These are phyloP conservation scores for Pichia sp. DNA, from an alignment of 1,139 yeast genomes.

Conservation along the genomic window DNA sequence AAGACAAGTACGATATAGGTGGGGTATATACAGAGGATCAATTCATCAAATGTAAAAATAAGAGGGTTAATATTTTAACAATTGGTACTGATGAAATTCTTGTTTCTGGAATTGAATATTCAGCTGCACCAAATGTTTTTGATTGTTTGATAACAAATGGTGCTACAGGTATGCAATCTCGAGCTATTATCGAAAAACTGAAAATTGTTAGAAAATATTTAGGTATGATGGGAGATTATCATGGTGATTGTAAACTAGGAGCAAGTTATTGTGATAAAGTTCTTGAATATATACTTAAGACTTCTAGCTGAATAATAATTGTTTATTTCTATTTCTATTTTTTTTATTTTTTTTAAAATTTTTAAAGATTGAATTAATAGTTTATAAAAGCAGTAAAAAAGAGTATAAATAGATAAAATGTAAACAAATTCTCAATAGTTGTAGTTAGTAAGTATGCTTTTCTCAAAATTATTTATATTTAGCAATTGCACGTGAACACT, in stretches of 20 bases:
- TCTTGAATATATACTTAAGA: conserved; percentile 13
- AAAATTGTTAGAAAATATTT: conserved; percentile 18
- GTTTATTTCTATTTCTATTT: too few relatives aligned
- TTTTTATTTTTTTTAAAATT: too few relatives aligned
- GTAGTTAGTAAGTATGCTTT: not conserved
- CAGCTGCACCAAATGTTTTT: conserved; percentile 7
- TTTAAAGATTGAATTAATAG: not conserved
- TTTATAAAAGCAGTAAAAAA: not conserved
- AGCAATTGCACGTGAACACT: conserved; percentile 38
- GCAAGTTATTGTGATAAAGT: conserved; percentile 18
- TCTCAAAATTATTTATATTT: conserved; percentile 16
- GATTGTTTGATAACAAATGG: not conserved
- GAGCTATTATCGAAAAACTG: conserved; percentile 15
- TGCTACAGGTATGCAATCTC: not conserved
- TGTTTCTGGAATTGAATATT: conserved; percentile 5
- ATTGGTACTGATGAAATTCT: conserved; percentile 6
- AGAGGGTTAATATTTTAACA: conserved; percentile 2
- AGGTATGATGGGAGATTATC: conserved; percentile 16
- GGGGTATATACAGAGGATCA: conserved; percentile 2
- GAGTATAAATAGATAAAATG: not conserved
- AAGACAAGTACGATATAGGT: conserved; percentile 5
- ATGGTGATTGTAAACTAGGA: conserved; percentile 19
- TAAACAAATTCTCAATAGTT: not conserved
- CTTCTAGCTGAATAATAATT: too few relatives aligned
- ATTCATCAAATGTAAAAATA: conserved; percentile 1